phyloP scores from a whole-genome alignment of 352 stramenopile genomes.

The Phytophthora capsici region DNA sequence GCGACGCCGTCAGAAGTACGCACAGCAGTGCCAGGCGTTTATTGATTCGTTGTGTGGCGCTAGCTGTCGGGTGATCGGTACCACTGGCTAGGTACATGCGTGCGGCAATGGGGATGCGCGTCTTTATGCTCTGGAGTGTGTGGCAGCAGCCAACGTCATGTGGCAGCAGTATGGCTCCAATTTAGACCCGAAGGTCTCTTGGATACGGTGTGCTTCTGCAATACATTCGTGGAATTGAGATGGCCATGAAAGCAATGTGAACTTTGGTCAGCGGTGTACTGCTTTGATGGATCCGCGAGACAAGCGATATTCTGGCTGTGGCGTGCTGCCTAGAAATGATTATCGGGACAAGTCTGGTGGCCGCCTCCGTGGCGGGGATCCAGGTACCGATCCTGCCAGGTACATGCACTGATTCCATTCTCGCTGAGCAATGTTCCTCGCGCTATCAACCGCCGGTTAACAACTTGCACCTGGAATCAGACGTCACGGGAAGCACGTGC shows the following conservation, averaged over 20 bases:
- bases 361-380: neutral
- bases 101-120: neutral
- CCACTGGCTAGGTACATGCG: slow-evolving; percentile 6
- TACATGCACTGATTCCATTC: no score
- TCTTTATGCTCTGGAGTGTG: slow-evolving; percentile 1
- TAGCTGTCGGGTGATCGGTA: slow-evolving; percentile 1
- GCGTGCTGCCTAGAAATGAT: no score
- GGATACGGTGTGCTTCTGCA: no score
- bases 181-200: no score
- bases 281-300: no score
- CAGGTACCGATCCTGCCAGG: neutral
- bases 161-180: no score
- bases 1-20: no score
- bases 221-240: no score
- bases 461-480: neutral
- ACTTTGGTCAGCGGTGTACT: no score
- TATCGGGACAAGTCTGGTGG: neutral
- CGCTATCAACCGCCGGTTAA: neutral
- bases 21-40: no score
- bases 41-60: slow-evolving; percentile 4
- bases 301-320: no score
- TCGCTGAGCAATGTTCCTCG: neutral
- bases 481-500: neutral
- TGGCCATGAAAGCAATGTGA: no score
- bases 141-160: slow-evolving; percentile 8